These are phyloP conservation scores for Prosopis cineraria DNA, from an alignment of 306 rosid genomes.

Conservation along the genomic window DNA sequence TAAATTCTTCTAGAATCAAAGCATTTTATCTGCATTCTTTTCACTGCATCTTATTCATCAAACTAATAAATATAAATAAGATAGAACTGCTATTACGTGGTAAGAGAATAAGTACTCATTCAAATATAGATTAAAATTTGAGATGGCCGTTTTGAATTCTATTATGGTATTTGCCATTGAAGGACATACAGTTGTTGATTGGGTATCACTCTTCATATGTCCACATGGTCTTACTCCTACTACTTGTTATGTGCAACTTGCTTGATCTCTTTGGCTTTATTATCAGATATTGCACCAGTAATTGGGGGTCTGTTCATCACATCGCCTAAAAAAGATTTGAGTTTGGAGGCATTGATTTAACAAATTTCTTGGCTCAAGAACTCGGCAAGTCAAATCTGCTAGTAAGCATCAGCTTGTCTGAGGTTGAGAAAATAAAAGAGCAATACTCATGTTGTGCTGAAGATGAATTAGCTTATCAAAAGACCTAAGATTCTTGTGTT, in stretches of 20 bases:
- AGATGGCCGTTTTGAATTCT: conserved; percentile 19
- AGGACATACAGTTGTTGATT: conserved; percentile 13
- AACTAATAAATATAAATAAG: conserved; percentile 12
- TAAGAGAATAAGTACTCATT: conserved; percentile 17
- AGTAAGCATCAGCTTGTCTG: conserved; percentile 69
- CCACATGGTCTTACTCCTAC: conserved; percentile 15
- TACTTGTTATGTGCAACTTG: conserved; percentile 7
- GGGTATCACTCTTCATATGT: conserved; percentile 19
- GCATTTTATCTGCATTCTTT: background rate
- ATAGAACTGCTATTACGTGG: background rate
- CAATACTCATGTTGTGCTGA: conserved; percentile 89
- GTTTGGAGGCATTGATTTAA: conserved; percentile 89
- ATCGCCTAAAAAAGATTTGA: conserved; percentile 96
- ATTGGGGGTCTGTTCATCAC: conserved; percentile 98
- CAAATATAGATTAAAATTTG: conserved; percentile 1
- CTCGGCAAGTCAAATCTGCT: conserved; percentile 80
- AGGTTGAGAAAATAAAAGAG: conserved; percentile 89
- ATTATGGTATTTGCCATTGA: conserved; percentile 11
- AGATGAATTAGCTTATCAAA: conserved; percentile 84
- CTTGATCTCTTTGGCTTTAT: conserved; percentile 34
- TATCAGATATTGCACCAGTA: conserved; percentile 92
- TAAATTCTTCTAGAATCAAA: background rate
- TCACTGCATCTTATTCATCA: background rate
- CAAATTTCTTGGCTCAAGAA: conserved; percentile 82
- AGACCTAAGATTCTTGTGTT: conserved; percentile 60